Evolutionary conservation across 2,329 filamentous ascomycete genomes (phyloP), one percentile per base, ranked within the genome.

Genomic region (Trichoderma sp.): DNA sequence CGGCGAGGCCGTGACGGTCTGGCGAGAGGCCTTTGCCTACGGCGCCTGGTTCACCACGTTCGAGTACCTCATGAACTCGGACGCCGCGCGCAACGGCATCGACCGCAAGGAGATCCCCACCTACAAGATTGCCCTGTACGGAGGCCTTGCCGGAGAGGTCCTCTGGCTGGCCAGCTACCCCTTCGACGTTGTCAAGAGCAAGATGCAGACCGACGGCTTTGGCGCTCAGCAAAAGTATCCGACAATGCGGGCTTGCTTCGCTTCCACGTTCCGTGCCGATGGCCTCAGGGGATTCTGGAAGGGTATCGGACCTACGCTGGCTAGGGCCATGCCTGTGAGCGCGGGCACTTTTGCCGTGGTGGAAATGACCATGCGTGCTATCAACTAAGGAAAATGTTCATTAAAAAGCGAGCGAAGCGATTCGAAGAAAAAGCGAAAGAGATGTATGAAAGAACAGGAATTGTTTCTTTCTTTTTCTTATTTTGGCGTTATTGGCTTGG

Each of bases 191-290:
- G 83, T 99, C 82, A 99, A 99, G 91, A 97, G 93, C 82, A 98
- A 97, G 88, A 97, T 98, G 95, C 96, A 99, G 87, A 97, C 91
- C 70, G 96, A 99, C 82, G 94, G 92, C 0, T 96, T 97, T 78
- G 93, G 92, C 5, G 71, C 79, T 60, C 82, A 87, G 72, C 89
- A 90, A 83, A 86, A 86, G 78, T 99, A 92, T 82, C 88, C 83
- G 79, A 90, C 84, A 68, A 97, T 97, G 95, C 87, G 91, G 63
- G 92, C 96, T 81, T 96, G 93, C 83, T 96, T 98, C 81, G 87
- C 85, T 70, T 89, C 97, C 85, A 96, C 91, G 2, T 97, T 87
- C 84, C 86, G 86, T 71, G 84, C 82, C 6, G 94, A 96, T 81
- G 96, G 96, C 0, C 76, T 89, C 74, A 83, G 88, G 53, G 96